Percentiles rank a stretch among this genome's conserved stretches.
Conservation (phyloP, 495 filamentous ascomycete genomes). For the Xylaria longipes region DNA sequence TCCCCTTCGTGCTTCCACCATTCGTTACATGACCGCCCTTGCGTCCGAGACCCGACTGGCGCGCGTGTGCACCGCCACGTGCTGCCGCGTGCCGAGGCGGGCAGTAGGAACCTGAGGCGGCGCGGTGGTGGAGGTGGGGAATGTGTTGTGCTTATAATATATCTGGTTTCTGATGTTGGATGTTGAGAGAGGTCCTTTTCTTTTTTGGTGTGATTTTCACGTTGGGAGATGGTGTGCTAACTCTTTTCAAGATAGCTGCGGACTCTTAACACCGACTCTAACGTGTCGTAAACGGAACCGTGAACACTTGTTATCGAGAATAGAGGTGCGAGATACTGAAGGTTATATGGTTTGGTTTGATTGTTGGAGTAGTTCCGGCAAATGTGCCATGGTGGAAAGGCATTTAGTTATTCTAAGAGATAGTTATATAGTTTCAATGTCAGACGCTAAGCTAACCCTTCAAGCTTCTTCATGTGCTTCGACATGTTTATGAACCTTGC, state of each 20-base stretch:
- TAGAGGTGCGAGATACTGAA: not conserved
- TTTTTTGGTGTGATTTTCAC: not conserved
- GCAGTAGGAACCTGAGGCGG: slow-evolving; percentile 32
- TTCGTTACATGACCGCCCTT: slow-evolving; percentile 20
- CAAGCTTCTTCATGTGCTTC: not conserved
- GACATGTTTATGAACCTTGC: not conserved
- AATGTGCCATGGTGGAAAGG: not conserved
- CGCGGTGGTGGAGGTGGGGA: slow-evolving; percentile 44
- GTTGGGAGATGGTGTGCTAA: slow-evolving; percentile 14
- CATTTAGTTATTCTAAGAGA: not conserved
- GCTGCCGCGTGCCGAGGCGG: slow-evolving; percentile 46
- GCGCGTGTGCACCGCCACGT: slow-evolving; percentile 56
- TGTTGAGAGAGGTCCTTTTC: slow-evolving; percentile 26
- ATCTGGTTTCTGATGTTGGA: slow-evolving; percentile 55
- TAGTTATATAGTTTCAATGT: not conserved
- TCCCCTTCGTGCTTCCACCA: slow-evolving; percentile 30
- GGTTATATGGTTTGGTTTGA: not conserved
- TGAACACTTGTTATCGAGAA: not conserved
- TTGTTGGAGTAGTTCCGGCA: not conserved
- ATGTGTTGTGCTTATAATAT: slow-evolving; percentile 54
- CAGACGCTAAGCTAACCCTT: not conserved
- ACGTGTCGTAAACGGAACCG: not conserved
- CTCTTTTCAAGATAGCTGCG: slow-evolving; percentile 3
- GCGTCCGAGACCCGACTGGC: slow-evolving; percentile 33
- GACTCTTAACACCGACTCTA: not conserved